phyloP scores from a whole-genome alignment of 1,284 basidiomycete genomes.

The Bjerkandera adusta region DNA sequence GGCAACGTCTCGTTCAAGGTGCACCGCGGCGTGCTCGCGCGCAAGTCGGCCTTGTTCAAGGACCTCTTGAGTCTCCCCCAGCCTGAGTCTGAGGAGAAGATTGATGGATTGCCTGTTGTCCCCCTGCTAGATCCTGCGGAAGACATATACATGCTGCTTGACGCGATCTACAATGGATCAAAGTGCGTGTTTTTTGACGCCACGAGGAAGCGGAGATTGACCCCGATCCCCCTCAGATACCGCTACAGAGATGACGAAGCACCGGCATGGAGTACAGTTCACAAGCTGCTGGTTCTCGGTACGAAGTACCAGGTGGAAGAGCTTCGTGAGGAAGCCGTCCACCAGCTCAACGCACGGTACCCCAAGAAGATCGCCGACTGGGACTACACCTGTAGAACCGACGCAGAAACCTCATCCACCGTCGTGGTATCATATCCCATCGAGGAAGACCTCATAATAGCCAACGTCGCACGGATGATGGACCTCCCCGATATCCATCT shows the following conservation, averaged over 20 bases:
- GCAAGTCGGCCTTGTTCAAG: slow-evolving; percentile 13
- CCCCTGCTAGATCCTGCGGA: slow-evolving; percentile 8
- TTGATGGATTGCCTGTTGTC: slow-evolving; percentile 12
- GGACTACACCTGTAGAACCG: slow-evolving; percentile 14
- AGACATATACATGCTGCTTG: slow-evolving; percentile 8
- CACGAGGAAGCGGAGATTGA: background rate
- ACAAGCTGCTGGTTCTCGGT: slow-evolving; percentile 8
- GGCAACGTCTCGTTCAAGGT: slow-evolving; percentile 5
- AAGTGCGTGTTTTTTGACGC: background rate
- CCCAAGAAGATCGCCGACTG: slow-evolving; percentile 10
- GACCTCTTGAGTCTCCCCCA: slow-evolving; percentile 12
- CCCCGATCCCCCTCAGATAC: slow-evolving; percentile 3
- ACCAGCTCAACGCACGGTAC: slow-evolving; percentile 12
- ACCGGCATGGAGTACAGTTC: slow-evolving; percentile 9
- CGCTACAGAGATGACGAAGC: slow-evolving; percentile 10
- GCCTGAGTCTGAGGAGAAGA: slow-evolving; percentile 11
- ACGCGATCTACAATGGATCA: slow-evolving; percentile 12
- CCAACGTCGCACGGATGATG: slow-evolving; percentile 12
- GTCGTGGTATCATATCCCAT: slow-evolving; percentile 12
- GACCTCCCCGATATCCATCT: slow-evolving; percentile 13
- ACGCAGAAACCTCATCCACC: slow-evolving; percentile 7
- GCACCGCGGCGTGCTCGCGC: slow-evolving; percentile 8
- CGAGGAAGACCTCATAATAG: slow-evolving; percentile 13
- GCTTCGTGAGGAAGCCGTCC: slow-evolving; percentile 13
- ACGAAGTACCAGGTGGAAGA: slow-evolving; percentile 14